These are phyloP conservation scores for Cyclospora cayetanensis DNA, from an alignment of 169 alveolate species.

Conservation along the genomic window DNA sequence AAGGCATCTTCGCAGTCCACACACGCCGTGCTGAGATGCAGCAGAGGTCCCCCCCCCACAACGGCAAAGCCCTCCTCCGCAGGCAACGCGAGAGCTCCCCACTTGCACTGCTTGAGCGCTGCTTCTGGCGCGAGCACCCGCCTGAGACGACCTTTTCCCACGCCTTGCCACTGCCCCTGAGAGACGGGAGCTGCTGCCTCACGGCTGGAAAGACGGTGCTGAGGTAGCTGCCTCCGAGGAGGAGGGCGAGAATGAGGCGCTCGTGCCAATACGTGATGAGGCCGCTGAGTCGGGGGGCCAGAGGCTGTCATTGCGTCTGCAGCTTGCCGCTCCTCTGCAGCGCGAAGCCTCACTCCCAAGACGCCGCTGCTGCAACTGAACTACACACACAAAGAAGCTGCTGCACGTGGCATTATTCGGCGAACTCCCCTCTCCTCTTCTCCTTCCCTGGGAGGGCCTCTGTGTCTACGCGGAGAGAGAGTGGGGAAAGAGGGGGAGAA, in stretches of 20 bases:
- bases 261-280: neutral
- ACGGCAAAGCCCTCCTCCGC: neutral
- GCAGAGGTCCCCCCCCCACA: neutral
- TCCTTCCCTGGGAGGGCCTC: too few relatives aligned
- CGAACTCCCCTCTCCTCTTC: too few relatives aligned
- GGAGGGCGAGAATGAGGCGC: neutral
- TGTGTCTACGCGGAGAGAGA: too few relatives aligned
- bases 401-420: too few relatives aligned
- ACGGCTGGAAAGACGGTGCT: too few relatives aligned
- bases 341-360: neutral
- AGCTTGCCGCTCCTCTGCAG: neutral
- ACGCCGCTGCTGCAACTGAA: neutral
- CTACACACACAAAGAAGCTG: too few relatives aligned
- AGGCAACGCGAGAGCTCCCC: neutral
- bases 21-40: constrained; percentile 12
- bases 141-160: neutral
- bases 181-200: too few relatives aligned
- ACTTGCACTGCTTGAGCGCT: constrained; percentile 24
- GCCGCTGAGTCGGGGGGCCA: constrained; percentile 28
- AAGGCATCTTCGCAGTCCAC: constrained; percentile 32
- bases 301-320: constrained; percentile 27
- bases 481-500: too few relatives aligned
- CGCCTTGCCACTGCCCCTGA: constrained; percentile 13
- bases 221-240: neutral
- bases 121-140: constrained; percentile 18